Percentiles rank a stretch among this genome's conserved stretches.
phyloP scores from a whole-genome alignment of 1,284 basidiomycete genomes.

The Leccinum subspadiceum region DNA sequence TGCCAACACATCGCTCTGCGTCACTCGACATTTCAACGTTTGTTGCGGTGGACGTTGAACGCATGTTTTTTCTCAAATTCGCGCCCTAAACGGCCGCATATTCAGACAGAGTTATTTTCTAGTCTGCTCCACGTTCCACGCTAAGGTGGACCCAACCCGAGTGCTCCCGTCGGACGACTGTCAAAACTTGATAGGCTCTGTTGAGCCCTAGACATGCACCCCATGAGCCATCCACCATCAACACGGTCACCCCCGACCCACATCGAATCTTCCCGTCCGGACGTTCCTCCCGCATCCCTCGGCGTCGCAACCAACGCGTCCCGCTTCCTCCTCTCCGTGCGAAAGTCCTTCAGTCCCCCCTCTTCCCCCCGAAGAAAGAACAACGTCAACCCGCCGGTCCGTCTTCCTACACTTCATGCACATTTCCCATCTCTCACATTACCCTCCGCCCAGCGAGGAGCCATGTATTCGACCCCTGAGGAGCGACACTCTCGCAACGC shows the following conservation, averaged over 20 bases:
- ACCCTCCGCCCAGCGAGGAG: constrained; percentile 26
- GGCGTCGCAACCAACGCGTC: constrained; percentile 26
- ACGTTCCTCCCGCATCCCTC: constrained; percentile 3
- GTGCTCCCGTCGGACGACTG: background rate
- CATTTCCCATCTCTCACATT: constrained; percentile 10
- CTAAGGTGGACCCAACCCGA: background rate
- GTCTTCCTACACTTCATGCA: constrained; percentile 6
- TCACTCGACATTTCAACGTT: background rate
- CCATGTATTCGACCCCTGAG: constrained; percentile 55
- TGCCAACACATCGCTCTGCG: background rate
- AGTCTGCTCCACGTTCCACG: constrained; percentile 1
- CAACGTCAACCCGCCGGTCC: constrained; percentile 13
- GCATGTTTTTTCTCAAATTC: constrained; percentile 9
- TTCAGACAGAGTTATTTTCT: background rate
- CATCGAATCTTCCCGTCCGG: constrained; percentile 7
- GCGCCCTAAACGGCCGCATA: background rate
- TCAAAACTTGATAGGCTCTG: background rate
- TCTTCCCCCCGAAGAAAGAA: constrained; percentile 23
- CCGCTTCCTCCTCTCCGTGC: constrained; percentile 32
- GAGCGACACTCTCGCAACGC: constrained; percentile 36
- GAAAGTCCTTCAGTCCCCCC: constrained; percentile 27
- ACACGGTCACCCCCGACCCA: constrained; percentile 16
- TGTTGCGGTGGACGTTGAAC: constrained; percentile 4
- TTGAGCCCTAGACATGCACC: constrained; percentile 5
- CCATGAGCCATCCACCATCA: constrained; percentile 16